These are phyloP conservation scores for Gastrolobium bilobum DNA, from an alignment of 306 rosid genomes.

Conservation along the genomic window DNA sequence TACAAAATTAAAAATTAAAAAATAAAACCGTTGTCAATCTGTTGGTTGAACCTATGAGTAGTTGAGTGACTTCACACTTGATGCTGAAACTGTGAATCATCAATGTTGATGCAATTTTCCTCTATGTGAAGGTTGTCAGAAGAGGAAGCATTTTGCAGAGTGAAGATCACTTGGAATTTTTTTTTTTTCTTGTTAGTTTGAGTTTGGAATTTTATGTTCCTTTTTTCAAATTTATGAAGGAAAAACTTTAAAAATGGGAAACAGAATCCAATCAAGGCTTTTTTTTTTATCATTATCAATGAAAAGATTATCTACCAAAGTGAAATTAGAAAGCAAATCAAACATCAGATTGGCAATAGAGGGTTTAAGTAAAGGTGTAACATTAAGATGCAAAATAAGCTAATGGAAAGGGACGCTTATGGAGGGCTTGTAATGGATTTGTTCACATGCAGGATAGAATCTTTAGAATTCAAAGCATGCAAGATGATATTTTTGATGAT, in stretches of 20 bases:
- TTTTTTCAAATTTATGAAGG: too few relatives aligned
- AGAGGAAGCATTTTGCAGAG: not conserved
- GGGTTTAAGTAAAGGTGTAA: conserved; percentile 32
- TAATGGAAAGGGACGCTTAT: conserved; percentile 8
- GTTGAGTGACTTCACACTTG: not conserved
- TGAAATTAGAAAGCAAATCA: conserved; percentile 6
- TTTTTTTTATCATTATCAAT: not conserved
- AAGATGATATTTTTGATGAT: conserved; percentile 15
- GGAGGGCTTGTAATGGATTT: conserved; percentile 24
- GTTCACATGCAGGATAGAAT: conserved; percentile 8
- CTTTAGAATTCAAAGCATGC: conserved; percentile 25
- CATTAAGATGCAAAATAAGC: conserved; percentile 17
- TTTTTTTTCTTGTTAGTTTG: not conserved
- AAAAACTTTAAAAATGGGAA: not conserved
- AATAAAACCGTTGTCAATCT: not conserved
- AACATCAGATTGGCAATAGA: not conserved
- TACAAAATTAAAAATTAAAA: not conserved
- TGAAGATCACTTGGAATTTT: not conserved
- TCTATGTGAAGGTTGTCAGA: not conserved
- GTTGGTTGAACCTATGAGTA: not conserved
- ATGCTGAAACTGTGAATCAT: not conserved
- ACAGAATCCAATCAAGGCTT: not conserved
- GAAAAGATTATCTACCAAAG: not conserved
- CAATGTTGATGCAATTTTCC: not conserved
- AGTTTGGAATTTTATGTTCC: too few relatives aligned